A percentile compares a stretch with the other conserved stretches of the same genome.
Evolutionary conservation across 805 yeast species (phyloP).

Genomic region (Kodamaea neixiangensis): DNA sequence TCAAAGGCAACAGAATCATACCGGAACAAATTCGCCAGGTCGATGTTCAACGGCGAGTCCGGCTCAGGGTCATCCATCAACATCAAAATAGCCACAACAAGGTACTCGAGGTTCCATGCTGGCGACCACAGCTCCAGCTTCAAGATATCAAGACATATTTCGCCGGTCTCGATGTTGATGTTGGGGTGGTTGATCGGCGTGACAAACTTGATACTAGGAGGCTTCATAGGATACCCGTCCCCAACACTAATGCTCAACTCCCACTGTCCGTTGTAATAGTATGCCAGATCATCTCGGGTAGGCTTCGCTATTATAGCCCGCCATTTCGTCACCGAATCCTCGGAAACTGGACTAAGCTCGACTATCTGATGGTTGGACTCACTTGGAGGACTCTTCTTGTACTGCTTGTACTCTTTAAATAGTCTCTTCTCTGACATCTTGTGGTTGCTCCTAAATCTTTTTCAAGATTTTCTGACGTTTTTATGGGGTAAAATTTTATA

Average conservation of each 20-base stretch:
- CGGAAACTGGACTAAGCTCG: constrained; percentile 44
- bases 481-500: neutral
- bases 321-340: constrained; percentile 47
- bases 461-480: neutral
- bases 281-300: constrained; percentile 44
- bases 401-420: constrained; percentile 39
- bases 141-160: constrained; percentile 68
- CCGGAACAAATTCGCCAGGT: constrained; percentile 61
- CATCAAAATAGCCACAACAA: constrained; percentile 57
- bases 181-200: constrained; percentile 47
- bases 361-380: constrained; percentile 39
- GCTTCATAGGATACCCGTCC: constrained; percentile 53
- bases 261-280: constrained; percentile 54
- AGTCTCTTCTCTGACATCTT: constrained; percentile 44
- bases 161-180: constrained; percentile 52
- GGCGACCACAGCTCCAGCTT: constrained; percentile 67
- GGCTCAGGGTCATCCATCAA: constrained; percentile 68
- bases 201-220: constrained; percentile 56
- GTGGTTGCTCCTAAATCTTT: neutral
- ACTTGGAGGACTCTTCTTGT: constrained; percentile 29
- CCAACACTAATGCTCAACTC: constrained; percentile 48
- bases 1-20: constrained; percentile 42
- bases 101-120: constrained; percentile 63
- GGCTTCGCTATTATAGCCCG: constrained; percentile 54
- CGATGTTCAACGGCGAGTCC: constrained; percentile 69